Conservation (phyloP, 208 protist species). For the Acanthamoeba culbertsoni region DNA sequence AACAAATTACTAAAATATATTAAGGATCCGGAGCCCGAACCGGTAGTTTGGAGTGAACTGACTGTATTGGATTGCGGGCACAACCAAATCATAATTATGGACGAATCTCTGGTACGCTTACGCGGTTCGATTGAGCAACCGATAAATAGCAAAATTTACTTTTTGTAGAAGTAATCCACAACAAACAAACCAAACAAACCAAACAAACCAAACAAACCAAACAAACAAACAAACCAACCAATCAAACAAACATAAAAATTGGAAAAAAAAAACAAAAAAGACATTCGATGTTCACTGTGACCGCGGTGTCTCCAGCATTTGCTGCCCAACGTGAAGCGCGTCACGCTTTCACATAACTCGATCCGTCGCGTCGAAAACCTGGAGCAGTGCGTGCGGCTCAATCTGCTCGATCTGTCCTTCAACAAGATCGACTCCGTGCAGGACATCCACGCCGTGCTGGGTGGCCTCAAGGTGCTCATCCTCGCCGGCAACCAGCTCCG, state of each 20-base stretch:
- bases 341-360: neutral
- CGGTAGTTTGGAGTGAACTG: neutral
- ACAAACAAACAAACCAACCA: too few relatives aligned
- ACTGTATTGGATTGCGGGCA: neutral
- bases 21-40: neutral
- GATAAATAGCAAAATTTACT: too few relatives aligned
- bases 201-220: too few relatives aligned
- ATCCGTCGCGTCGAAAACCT: constrained; percentile 32
- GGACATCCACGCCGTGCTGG: neutral
- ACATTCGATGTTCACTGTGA: neutral
- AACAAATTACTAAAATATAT: too few relatives aligned
- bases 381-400: neutral
- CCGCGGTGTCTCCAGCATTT: neutral
- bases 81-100: neutral
- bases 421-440: constrained; percentile 31
- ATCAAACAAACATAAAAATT: too few relatives aligned
- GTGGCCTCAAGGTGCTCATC: constrained; percentile 16
- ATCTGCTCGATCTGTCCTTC: neutral
- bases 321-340: neutral
- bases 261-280: too few relatives aligned
- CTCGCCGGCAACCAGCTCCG: neutral
- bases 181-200: too few relatives aligned
- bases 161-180: too few relatives aligned
- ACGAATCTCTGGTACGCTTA: neutral
- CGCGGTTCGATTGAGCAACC: too few relatives aligned